Evolutionary conservation across 768 basidiomycete species (phyloP), one percentile per base, ranked within the genome.

Genomic region (Termitomyces sp.): DNA sequence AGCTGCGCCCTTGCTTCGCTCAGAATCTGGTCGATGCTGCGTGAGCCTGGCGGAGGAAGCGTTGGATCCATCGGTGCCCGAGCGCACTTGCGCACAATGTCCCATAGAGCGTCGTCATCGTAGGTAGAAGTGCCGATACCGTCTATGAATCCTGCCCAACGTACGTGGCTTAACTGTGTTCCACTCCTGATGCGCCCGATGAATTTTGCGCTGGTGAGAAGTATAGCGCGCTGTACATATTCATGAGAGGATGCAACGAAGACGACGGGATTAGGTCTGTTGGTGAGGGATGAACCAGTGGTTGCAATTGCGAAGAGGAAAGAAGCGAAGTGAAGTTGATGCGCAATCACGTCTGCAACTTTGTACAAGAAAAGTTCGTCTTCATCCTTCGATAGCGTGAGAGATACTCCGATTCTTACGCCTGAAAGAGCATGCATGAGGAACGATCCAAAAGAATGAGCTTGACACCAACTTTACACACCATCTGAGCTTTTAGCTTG

Each of bases 31-130:
- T 80, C 79, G 62, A 89, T 84, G 38, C 83, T 77, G 57, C 77
- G 76, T 2, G 89, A 87, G 38, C 88, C 87, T 0, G 86, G 82
- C 0, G 91, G 91, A 6, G 89, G 84, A 0, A 69, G 61, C 3
- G 82, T 76, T 0, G 88, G 87, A 64, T 91, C 84, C 49, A 87
- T 81, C 15, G 86, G 85, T 10, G 75, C 69, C 15, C 80, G 75
- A 1, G 84, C 79, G 3, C 85, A 81, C 70, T 91, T 91, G 48
- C 79, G 79, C n/a, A 90, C 74, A 52, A 87, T 83, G 64, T 90
- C 88, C 85, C 84, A 85, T 3, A 92, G 76, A 46, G 89, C 87
- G 4, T 79, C 77, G 49, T 82, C 83, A 68, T 92, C 90, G 67
- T 85, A 87, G 1, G 80, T 72, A 0, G 81, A 79, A 6, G 72